These are phyloP conservation scores for Talaromyces sp. DNA, from an alignment of 2,329 filamentous ascomycete species.

Conservation along the genomic window DNA sequence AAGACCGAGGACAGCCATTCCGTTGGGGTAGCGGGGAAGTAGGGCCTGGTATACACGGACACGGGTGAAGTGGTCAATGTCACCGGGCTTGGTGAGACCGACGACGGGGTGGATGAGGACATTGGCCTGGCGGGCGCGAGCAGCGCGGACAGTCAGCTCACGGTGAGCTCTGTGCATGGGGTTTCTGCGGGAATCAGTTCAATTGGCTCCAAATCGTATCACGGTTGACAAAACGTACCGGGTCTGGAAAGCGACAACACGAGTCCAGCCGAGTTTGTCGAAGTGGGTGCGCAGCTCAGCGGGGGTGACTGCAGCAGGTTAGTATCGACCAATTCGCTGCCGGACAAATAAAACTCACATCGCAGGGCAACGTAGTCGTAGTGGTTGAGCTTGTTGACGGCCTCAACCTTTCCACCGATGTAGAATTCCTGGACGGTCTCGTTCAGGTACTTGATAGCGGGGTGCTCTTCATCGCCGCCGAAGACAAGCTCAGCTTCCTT, in stretches of 20 bases:
- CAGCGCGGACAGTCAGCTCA: slow-evolving; percentile 94
- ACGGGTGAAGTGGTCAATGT: slow-evolving; percentile 99
- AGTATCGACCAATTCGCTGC: slow-evolving; percentile 5
- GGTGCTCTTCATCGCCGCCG: slow-evolving; percentile 85
- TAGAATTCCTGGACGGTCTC: slow-evolving; percentile 79
- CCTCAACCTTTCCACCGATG: slow-evolving; percentile 92
- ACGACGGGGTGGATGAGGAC: slow-evolving; percentile 99
- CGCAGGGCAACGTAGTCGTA: slow-evolving; percentile 97
- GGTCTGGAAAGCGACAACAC: slow-evolving; percentile 98
- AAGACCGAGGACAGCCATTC: slow-evolving; percentile 95
- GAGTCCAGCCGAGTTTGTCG: slow-evolving; percentile 98
- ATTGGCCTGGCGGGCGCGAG: slow-evolving; percentile 92
- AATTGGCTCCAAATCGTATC: not conserved
- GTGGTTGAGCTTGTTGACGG: slow-evolving; percentile 91
- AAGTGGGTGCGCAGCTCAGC: slow-evolving; percentile 94
- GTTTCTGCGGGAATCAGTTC: slow-evolving; percentile 56
- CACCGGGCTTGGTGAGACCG: slow-evolving; percentile 95
- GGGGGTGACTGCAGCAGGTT: slow-evolving; percentile 63
- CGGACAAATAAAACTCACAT: slow-evolving; percentile 55
- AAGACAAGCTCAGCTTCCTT: slow-evolving; percentile 94
- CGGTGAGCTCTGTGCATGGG: slow-evolving; percentile 99
- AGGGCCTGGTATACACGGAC: slow-evolving; percentile 98
- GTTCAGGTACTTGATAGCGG: slow-evolving; percentile 86
- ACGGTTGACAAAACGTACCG: slow-evolving; percentile 26
- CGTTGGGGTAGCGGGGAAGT: slow-evolving; percentile 93